Conservation (phyloP, 202 grass and related monocot species). For the Saccharum hybrid region DNA sequence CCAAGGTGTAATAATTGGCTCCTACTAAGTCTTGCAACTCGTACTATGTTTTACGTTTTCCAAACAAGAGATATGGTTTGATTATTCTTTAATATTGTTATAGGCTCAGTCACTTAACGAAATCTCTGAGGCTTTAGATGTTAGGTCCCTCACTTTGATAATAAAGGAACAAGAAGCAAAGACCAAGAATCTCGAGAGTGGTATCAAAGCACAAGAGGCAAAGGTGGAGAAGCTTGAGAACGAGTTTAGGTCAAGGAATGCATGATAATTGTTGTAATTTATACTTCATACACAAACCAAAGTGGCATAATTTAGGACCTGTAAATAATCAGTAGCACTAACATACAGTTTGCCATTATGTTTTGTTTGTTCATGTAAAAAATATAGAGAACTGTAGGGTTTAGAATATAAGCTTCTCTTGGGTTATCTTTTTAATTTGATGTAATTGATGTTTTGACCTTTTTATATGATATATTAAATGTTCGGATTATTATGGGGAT, state of each 20-base stretch:
- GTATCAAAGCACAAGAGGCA: slow-evolving; percentile 67
- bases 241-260: slow-evolving; percentile 54
- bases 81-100: slow-evolving; percentile 49
- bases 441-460: slow-evolving; percentile 34
- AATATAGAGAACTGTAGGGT: background rate
- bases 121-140: slow-evolving; percentile 80
- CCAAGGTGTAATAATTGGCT: slow-evolving; percentile 20
- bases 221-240: slow-evolving; percentile 79
- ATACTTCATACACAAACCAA: slow-evolving; percentile 28
- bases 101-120: slow-evolving; percentile 77
- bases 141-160: slow-evolving; percentile 59
- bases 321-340: slow-evolving; percentile 46
- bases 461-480: slow-evolving; percentile 18
- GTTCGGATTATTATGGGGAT: slow-evolving; percentile 19
- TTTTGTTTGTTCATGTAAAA: slow-evolving; percentile 35
- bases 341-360: slow-evolving; percentile 37
- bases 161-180: slow-evolving; percentile 91
- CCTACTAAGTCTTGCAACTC: background rate
- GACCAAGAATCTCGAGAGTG: slow-evolving; percentile 68
- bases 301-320: slow-evolving; percentile 40
- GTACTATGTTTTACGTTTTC: slow-evolving; percentile 25
- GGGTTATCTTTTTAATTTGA: slow-evolving; percentile 39
- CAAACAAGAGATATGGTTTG: slow-evolving; percentile 10
- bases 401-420: slow-evolving; percentile 38
- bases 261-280: slow-evolving; percentile 33